These are phyloP conservation scores for Solanum piurae DNA, from an alignment of 257 asterid species.

Conservation along the genomic window DNA sequence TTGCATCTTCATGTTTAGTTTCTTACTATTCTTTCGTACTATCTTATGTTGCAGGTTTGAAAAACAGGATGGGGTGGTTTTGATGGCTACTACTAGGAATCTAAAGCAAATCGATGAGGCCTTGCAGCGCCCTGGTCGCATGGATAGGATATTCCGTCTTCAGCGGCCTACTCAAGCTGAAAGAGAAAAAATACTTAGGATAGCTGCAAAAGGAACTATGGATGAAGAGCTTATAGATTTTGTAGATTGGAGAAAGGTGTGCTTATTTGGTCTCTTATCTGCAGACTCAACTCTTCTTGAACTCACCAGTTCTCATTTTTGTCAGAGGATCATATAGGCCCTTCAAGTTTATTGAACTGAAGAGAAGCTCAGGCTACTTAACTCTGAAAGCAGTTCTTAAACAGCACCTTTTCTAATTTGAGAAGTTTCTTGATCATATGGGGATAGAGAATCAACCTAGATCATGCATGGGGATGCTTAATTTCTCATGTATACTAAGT, in stretches of 20 bases:
- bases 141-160: conserved; percentile 96
- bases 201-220: conserved; percentile 85
- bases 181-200: conserved; percentile 66
- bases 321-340: neutral
- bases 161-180: conserved; percentile 82
- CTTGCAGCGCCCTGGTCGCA: conserved; percentile 94
- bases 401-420: neutral
- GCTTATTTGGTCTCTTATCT: neutral
- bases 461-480: neutral
- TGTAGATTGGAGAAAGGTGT: conserved; percentile 92
- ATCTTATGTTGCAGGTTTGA: conserved; percentile 55
- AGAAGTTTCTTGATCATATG: neutral
- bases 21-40: conserved; percentile 8
- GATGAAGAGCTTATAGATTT: conserved; percentile 74
- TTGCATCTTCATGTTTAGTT: neutral
- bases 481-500: neutral
- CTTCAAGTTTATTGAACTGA: neutral
- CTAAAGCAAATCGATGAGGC: conserved; percentile 86
- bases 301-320: neutral
- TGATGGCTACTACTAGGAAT: conserved; percentile 96
- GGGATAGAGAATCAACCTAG: neutral
- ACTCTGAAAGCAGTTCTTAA: neutral
- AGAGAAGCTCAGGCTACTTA: neutral
- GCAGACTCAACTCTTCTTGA: neutral
- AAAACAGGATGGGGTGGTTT: conserved; percentile 95